A percentile compares a stretch with the other conserved stretches of the same genome.
These are phyloP conservation scores for Moesziomyces sp. DNA, from an alignment of 1,284 basidiomycete genomes.

Conservation along the genomic window DNA sequence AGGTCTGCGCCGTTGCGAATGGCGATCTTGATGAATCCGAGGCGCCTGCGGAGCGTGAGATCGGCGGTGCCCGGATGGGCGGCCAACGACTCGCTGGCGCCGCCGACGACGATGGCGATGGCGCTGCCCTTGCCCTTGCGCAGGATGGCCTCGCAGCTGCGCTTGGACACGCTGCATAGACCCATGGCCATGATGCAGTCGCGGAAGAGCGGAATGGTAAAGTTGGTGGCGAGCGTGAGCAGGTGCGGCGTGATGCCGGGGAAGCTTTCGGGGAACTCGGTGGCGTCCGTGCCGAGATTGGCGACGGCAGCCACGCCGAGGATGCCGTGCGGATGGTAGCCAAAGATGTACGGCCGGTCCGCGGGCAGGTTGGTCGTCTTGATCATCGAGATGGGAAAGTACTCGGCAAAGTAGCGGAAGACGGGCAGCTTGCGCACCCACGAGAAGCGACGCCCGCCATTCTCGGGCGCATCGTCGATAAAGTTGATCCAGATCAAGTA, in stretches of 20 bases:
- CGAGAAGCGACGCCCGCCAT: constrained; percentile 80
- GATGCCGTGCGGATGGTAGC: constrained; percentile 65
- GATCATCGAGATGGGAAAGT: constrained; percentile 79
- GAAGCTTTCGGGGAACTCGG: constrained; percentile 88
- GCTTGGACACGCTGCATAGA: constrained; percentile 89
- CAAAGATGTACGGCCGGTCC: constrained; percentile 93
- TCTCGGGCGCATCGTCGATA: constrained; percentile 79
- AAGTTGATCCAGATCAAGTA: constrained; percentile 84
- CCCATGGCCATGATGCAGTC: constrained; percentile 82
- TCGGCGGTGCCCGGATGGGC: constrained; percentile 95
- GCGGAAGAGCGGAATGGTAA: constrained; percentile 90
- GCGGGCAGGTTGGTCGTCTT: constrained; percentile 79
- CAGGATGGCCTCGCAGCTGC: constrained; percentile 90
- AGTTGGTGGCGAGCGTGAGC: constrained; percentile 86
- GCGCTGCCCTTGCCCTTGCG: constrained; percentile 71
- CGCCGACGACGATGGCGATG: constrained; percentile 95
- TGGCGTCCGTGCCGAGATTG: constrained; percentile 93
- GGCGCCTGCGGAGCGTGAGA: constrained; percentile 78
- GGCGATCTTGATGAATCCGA: constrained; percentile 96
- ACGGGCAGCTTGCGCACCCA: constrained; percentile 79
- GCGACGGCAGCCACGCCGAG: constrained; percentile 79
- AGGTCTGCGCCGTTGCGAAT: constrained; percentile 79
- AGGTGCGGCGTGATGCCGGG: constrained; percentile 93
- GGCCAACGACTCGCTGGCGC: constrained; percentile 90
- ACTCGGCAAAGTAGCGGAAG: constrained; percentile 88